Base-by-base conservation (phyloP, 2,329 filamentous ascomycete species). In the Curvularia hawaiiensis region DNA sequence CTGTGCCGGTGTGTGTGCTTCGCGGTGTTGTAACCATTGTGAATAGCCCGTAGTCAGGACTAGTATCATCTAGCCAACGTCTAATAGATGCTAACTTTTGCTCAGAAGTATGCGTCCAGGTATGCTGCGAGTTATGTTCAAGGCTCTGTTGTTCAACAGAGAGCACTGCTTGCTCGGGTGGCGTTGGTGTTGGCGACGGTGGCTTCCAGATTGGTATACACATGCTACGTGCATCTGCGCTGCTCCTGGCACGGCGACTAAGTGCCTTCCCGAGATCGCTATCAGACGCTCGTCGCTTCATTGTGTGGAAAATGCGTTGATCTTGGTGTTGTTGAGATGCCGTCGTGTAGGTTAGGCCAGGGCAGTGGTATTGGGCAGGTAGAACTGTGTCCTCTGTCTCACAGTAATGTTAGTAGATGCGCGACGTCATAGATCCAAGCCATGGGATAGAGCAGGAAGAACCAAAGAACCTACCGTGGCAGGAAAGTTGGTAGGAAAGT, bases 181-280 rank as follows among this genome's bases (percentile, higher is more conserved):
- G 33, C 8, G 44, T 47, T 33, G 44, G 12, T 28, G 8, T 33
- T 22, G 44, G 44, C 26, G 44, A 47, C 44, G 28, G 44, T 47
- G 44, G 18, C 18, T 47, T 47, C 44, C 26, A 22, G 33, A 10
- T 31, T 47, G 28, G 44, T 22, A 47, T 22, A 26, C 26, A 47
- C 44, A 33, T 47, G 44, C 28, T 33, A 33, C 3, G 16, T 47
- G 28, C 44, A 31, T 4, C 44, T 22, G 44, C n/a, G 16, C 28
- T 11, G 6, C 28, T 22, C 26, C 26, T 18, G 44, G 28, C 7
- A 33, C 44, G 28, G 30, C 28, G 28, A 20, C 8, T 14, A 20
- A 16, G n/a, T 47, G 44, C 44, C 44, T 47, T 47, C 44, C n/a
- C 18, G 28, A 33, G 22, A 47, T 47, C 44, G 44, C 44, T 47